These are phyloP conservation scores for Epicoccum sorghinum DNA, from an alignment of 2,329 filamentous ascomycete genomes.

Conservation along the genomic window DNA sequence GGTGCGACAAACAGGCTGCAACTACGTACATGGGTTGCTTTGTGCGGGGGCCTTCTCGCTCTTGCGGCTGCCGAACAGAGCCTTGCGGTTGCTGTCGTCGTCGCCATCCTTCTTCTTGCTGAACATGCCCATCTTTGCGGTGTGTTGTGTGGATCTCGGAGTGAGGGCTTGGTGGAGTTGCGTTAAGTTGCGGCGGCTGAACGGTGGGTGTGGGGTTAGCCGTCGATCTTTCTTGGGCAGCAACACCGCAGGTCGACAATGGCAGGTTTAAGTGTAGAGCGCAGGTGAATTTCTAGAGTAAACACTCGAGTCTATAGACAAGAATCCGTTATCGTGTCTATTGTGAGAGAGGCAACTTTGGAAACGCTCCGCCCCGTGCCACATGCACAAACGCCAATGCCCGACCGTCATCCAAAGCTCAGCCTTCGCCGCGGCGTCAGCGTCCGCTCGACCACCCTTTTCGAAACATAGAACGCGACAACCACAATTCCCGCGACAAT, in stretches of 20 bases:
- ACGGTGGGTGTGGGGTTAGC: slow-evolving; percentile 17
- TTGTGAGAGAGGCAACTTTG: too few species aligned
- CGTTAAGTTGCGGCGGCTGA: slow-evolving; percentile 15
- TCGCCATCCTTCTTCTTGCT: slow-evolving; percentile 63
- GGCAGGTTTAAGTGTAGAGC: neutral
- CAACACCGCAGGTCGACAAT: slow-evolving; percentile 1
- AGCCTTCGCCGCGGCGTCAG: too few species aligned
- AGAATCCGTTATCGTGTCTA: too few species aligned
- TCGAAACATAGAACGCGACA: too few species aligned
- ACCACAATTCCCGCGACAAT: too few species aligned
- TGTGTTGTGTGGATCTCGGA: neutral
- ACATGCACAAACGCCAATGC: too few species aligned
- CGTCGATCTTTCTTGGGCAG: slow-evolving; percentile 17
- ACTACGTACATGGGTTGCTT: slow-evolving; percentile 17
- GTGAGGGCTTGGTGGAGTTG: neutral
- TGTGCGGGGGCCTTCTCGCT: slow-evolving; percentile 45
- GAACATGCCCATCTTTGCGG: slow-evolving; percentile 52
- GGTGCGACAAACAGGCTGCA: slow-evolving; percentile 42
- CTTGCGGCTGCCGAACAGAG: slow-evolving; percentile 64
- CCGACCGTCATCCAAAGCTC: too few species aligned
- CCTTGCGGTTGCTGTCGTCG: slow-evolving; percentile 60
- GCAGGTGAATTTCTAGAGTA: too few species aligned
- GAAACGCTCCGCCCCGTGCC: too few species aligned
- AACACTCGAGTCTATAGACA: too few species aligned
- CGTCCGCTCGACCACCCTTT: too few species aligned